These are phyloP conservation scores for Brassica juncea DNA, from an alignment of 345 rosid species.

Conservation along the genomic window DNA sequence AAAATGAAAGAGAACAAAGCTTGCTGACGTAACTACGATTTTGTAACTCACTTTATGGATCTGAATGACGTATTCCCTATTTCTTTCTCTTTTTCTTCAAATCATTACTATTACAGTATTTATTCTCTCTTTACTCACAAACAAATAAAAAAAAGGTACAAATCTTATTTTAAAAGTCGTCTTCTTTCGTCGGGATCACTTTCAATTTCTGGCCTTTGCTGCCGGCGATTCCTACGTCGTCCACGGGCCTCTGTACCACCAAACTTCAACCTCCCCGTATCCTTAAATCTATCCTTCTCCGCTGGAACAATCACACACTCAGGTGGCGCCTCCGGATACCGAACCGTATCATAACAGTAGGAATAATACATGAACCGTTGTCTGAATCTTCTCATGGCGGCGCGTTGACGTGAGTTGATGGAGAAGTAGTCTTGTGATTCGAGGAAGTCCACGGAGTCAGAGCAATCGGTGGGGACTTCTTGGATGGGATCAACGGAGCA, in stretches of 20 bases:
- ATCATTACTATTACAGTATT: not conserved
- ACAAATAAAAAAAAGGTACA: not conserved
- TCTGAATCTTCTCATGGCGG: constrained; percentile 68
- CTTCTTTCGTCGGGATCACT: constrained; percentile 43
- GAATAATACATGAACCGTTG: constrained; percentile 81
- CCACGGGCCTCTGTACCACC: constrained; percentile 55
- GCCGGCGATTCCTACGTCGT: constrained; percentile 41
- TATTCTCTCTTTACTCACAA: constrained; percentile 15
- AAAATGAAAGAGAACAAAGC: not conserved
- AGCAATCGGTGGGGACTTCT: constrained; percentile 45
- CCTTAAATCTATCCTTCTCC: constrained; percentile 58
- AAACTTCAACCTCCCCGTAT: constrained; percentile 71
- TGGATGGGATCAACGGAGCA: constrained; percentile 68
- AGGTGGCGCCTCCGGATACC: constrained; percentile 59
- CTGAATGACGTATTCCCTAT: not conserved
- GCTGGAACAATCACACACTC: constrained; percentile 62
- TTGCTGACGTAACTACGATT: not conserved
- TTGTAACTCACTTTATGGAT: not conserved
- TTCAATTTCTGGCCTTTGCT: constrained; percentile 22
- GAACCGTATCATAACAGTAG: constrained; percentile 64
- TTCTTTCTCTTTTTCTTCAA: not conserved
- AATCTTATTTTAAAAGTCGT: constrained; percentile 20
- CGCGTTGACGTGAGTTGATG: constrained; percentile 45
- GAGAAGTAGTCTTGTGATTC: constrained; percentile 46
- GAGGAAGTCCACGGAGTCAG: constrained; percentile 38